Percentiles rank a stretch among this genome's conserved stretches.
Conservation (phyloP, 441 rosid genomes). For the Pelargonium myrrhifolium region DNA sequence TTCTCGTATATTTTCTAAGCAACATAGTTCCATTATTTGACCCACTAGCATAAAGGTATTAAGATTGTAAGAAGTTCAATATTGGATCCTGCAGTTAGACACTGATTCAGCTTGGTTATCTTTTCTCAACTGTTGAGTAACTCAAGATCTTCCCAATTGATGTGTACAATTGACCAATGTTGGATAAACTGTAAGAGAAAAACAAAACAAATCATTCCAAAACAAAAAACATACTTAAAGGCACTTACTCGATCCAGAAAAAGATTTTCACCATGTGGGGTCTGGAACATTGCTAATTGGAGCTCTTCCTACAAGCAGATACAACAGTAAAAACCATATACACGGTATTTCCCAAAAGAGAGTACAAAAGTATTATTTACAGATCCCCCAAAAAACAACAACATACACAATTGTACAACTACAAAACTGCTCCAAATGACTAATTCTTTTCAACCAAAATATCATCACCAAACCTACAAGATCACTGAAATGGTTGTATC, state of each 20-base stretch:
- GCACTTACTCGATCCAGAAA: slow-evolving; percentile 38
- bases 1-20: background rate
- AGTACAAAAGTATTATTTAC: no score
- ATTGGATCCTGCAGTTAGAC: no score
- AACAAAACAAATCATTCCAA: background rate
- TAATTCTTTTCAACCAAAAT: background rate
- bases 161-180: background rate
- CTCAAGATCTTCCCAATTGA: background rate
- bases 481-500: background rate
- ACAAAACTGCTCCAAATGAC: background rate
- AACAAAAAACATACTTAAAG: background rate
- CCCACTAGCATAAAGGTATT: background rate
- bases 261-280: slow-evolving; percentile 1
- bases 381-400: no score
- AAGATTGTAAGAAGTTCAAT: background rate
- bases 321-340: background rate
- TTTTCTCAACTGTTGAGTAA: background rate
- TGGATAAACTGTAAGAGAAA: background rate
- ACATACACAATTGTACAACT: no score
- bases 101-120: background rate
- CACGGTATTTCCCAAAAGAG: background rate
- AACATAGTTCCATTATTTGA: background rate
- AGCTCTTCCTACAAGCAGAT: slow-evolving; percentile 48
- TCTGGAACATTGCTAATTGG: slow-evolving; percentile 2
- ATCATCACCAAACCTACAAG: background rate